Evolutionary conservation across 2,329 filamentous ascomycete genomes (phyloP).

Genomic region (Passalora sequoiae): DNA sequence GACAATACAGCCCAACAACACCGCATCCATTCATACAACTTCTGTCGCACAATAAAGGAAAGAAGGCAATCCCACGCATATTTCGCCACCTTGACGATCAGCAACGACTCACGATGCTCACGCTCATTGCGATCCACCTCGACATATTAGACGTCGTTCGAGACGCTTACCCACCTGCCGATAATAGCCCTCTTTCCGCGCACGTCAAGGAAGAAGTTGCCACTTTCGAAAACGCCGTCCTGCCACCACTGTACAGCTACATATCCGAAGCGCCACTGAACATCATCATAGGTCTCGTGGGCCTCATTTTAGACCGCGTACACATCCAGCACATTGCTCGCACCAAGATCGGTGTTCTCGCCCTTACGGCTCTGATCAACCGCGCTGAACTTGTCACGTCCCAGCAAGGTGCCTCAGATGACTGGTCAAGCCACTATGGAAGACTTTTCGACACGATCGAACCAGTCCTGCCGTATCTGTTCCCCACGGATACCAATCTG

Average conservation of each 20-base stretch:
- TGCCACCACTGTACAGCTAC: slow-evolving; percentile 83
- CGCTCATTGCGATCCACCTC: slow-evolving; percentile 90
- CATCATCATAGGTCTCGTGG: slow-evolving; percentile 84
- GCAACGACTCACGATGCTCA: slow-evolving; percentile 89
- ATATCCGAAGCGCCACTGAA: slow-evolving; percentile 85
- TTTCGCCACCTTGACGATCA: slow-evolving; percentile 90
- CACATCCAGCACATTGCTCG: slow-evolving; percentile 80
- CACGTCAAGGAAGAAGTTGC: slow-evolving; percentile 87
- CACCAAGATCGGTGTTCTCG: slow-evolving; percentile 80
- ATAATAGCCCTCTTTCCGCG: slow-evolving; percentile 67
- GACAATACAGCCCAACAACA: slow-evolving; percentile 53
- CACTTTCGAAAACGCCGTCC: slow-evolving; percentile 79
- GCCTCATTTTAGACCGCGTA: slow-evolving; percentile 72
- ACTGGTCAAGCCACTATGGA: slow-evolving; percentile 77
- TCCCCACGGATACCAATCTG: slow-evolving; percentile 84
- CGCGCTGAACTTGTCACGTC: slow-evolving; percentile 92
- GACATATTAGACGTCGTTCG: slow-evolving; percentile 88
- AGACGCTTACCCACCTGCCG: slow-evolving; percentile 64
- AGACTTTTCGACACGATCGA: slow-evolving; percentile 82
- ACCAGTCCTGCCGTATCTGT: slow-evolving; percentile 75
- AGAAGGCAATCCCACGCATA: slow-evolving; percentile 89
- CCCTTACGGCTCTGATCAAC: slow-evolving; percentile 90
- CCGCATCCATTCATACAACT: slow-evolving; percentile 94
- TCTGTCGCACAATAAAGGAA: slow-evolving; percentile 89
- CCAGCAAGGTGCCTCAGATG: slow-evolving; percentile 59